Base-by-base conservation (phyloP, 768 basidiomycete genomes). In the Tephrocybe sp. region DNA sequence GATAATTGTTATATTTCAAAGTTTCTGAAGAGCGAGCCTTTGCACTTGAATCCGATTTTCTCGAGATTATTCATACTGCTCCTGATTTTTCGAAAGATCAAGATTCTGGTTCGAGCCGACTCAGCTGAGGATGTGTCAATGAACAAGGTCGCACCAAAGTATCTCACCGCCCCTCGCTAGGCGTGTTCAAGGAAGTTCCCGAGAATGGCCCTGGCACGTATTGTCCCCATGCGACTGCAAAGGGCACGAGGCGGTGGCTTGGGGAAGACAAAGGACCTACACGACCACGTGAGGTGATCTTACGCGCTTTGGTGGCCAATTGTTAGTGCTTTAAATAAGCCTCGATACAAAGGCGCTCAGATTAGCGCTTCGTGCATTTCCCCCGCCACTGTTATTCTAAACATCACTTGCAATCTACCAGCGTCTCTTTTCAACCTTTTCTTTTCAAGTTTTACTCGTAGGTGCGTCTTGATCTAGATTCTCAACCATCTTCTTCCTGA, bases 121-220 rank as follows among this genome's bases (percentile, higher is more conserved):
- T n/a, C n/a, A n/a, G n/a, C n/a, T n/a, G n/a, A n/a, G n/a, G n/a
- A n/a, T n/a, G n/a, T n/a, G n/a, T n/a, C n/a, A n/a, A n/a, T n/a
- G n/a, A n/a, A n/a, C n/a, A n/a, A n/a, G n/a, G n/a, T n/a, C n/a
- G n/a, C n/a, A n/a, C n/a, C n/a, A n/a, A n/a, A n/a, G n/a, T n/a
- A n/a, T n/a, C n/a, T n/a, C n/a, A n/a, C 5, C 7, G 34, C 5
- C n/a, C 36, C 16, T 18, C 16, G 36, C 12, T 15, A 22, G 25
- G 31, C 42, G 47, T 53, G 47, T 49, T 49, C 41, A 41, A 45
- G 52, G 47, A 18, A 53, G 4, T 15, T 53, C 16, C 52, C 52
- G 52, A 35, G 22, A 24, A 43, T n/a, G 47, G 18, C 42, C 37
- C 42, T 22, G 25, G 18, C 30, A 24, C 8, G 13, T 30, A 44